A percentile compares a stretch with the other conserved stretches of the same genome.
Conservation (phyloP, 495 filamentous ascomycete genomes). For the Talaromyces trachyspermus region DNA sequence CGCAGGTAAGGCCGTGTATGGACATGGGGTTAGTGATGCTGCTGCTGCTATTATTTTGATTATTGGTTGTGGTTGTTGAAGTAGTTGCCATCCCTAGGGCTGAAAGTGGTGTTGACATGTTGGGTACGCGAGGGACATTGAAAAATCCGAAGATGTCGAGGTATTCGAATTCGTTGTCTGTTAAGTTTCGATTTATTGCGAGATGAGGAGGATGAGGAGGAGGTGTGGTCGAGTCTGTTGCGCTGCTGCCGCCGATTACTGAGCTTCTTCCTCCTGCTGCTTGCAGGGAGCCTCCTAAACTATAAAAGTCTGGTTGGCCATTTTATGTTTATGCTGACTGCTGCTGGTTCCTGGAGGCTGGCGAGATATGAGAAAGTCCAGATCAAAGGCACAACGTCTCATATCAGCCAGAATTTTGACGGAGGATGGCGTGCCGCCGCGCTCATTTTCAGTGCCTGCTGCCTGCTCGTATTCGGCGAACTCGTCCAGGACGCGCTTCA, state of each 20-base stretch:
- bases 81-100: conserved; percentile 26
- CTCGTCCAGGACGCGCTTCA: conserved; percentile 78
- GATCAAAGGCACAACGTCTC: conserved; percentile 73
- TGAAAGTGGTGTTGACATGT: conserved; percentile 6
- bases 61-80: conserved; percentile 11
- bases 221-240: neutral
- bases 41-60: neutral
- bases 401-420: conserved; percentile 86
- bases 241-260: neutral
- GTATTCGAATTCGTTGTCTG: conserved; percentile 76
- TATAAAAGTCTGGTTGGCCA: neutral
- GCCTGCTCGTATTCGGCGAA: conserved; percentile 68
- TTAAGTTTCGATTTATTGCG: conserved; percentile 45
- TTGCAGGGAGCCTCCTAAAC: too few species aligned
- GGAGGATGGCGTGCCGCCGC: conserved; percentile 69
- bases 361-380: conserved; percentile 79
- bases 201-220: conserved; percentile 9
- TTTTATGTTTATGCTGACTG: conserved; percentile 17
- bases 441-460: conserved; percentile 46
- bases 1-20: conserved; percentile 32
- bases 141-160: conserved; percentile 93
- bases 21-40: conserved; percentile 30
- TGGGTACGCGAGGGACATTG: conserved; percentile 71
- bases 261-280: too few species aligned
- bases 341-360: too few species aligned